Evolutionary conservation across 306 rosid genomes (phyloP).

Genomic region (Fagus sylvatica): DNA sequence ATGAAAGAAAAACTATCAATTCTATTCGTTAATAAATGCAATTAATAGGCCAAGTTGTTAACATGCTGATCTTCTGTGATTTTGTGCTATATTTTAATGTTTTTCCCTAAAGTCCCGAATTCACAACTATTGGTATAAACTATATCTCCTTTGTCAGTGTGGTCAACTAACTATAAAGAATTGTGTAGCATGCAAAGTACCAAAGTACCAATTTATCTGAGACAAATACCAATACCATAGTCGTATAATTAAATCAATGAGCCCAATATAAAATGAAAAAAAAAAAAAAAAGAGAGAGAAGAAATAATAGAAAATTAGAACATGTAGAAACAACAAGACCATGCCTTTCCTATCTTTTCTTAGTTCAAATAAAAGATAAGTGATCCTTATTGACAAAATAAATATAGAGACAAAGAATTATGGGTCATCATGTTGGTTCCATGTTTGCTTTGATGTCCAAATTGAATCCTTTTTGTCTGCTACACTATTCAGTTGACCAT

Average conservation of each 20-base stretch:
- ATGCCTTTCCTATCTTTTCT: constrained; percentile 27
- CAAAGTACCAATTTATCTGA: constrained; percentile 15
- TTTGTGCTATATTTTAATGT: not conserved
- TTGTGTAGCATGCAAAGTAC: not conserved
- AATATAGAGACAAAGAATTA: constrained; percentile 36
- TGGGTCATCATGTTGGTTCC: constrained; percentile 60
- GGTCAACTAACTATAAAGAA: not conserved
- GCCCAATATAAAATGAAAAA: not conserved
- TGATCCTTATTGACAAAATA: constrained; percentile 35
- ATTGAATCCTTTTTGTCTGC: constrained; percentile 47
- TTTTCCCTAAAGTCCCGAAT: not conserved
- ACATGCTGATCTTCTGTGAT: not conserved
- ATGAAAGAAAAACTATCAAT: too few relatives aligned
- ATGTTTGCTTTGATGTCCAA: constrained; percentile 40
- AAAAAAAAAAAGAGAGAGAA: not conserved
- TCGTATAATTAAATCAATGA: constrained; percentile 4
- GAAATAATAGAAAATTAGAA: not conserved
- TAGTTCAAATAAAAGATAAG: too few relatives aligned
- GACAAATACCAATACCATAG: constrained; percentile 2
- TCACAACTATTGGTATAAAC: not conserved
- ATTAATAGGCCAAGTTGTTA: not conserved
- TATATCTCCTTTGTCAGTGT: not conserved
- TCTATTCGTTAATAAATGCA: not conserved
- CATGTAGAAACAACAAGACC: constrained; percentile 25
- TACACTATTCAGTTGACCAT: constrained; percentile 14